Evolutionary conservation across 306 rosid species (phyloP).

Genomic region (Sicyos baderoa): DNA sequence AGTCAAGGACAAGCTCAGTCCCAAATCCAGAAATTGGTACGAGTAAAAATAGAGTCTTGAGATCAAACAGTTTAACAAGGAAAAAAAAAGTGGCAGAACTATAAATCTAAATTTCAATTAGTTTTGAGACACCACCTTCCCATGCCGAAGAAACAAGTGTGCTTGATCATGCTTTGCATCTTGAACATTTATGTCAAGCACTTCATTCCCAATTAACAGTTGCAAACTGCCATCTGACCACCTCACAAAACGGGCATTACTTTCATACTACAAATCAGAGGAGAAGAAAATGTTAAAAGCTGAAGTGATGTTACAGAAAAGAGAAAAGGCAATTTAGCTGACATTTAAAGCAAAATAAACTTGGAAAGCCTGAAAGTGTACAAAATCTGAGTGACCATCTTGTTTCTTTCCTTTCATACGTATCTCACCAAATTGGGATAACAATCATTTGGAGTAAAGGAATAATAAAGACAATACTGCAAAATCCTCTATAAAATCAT

Average conservation of each 20-base stretch:
- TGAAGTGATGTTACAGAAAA: constrained; percentile 20
- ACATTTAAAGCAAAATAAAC: constrained; percentile 28
- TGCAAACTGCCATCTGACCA: constrained; percentile 99
- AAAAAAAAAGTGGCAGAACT: neutral
- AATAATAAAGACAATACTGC: neutral
- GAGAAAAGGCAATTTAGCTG: constrained; percentile 12
- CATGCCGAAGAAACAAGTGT: constrained; percentile 87
- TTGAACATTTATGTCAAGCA: constrained; percentile 87
- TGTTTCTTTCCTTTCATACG: neutral
- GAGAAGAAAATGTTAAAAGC: constrained; percentile 14
- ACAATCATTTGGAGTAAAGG: neutral
- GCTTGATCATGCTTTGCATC: constrained; percentile 98
- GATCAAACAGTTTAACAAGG: constrained; percentile 1
- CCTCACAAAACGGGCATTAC: constrained; percentile 94
- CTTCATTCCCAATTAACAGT: constrained; percentile 87
- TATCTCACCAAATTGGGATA: neutral
- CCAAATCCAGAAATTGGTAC: neutral
- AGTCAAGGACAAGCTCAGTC: neutral
- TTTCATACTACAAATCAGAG: constrained; percentile 58
- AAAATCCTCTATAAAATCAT: neutral
- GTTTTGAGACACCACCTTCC: constrained; percentile 56
- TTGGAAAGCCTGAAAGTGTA: neutral
- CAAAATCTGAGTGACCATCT: neutral
- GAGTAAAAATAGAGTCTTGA: neutral
- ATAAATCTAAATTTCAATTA: neutral